Conservation (phyloP, 768 basidiomycete species). For the Omphalotus guepiniiformis region DNA sequence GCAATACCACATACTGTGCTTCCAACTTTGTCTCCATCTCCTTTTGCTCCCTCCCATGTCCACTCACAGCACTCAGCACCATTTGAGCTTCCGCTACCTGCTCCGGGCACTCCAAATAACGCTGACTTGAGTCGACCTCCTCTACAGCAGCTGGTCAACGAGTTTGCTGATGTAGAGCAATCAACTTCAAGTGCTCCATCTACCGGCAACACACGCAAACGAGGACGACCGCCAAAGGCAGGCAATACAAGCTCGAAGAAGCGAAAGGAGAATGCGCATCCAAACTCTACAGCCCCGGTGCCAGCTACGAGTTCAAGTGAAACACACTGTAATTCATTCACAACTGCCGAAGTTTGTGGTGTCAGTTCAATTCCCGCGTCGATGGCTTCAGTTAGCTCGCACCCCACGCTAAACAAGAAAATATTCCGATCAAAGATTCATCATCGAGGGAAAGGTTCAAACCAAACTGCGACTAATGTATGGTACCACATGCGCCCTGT, state of each 20-base stretch:
- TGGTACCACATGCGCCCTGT: constrained; percentile 17
- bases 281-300: not conserved
- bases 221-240: not conserved
- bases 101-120: not conserved
- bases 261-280: not conserved
- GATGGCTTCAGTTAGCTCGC: not conserved
- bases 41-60: not conserved
- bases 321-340: no score
- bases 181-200: not conserved
- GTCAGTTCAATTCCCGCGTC: not conserved
- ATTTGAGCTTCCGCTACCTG: not conserved
- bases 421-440: not conserved
- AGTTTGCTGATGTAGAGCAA: not conserved
- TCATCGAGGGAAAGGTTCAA: not conserved
- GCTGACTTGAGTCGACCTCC: not conserved
- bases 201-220: not conserved
- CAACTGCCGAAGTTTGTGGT: not conserved
- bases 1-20: not conserved
- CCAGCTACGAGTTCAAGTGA: no score
- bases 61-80: not conserved
- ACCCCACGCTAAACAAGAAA: not conserved
- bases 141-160: not conserved
- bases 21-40: not conserved
- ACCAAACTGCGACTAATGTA: constrained; percentile 14
- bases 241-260: not conserved